phyloP scores from a whole-genome alignment of 2,329 filamentous ascomycete genomes.

The Penicillium freii region DNA sequence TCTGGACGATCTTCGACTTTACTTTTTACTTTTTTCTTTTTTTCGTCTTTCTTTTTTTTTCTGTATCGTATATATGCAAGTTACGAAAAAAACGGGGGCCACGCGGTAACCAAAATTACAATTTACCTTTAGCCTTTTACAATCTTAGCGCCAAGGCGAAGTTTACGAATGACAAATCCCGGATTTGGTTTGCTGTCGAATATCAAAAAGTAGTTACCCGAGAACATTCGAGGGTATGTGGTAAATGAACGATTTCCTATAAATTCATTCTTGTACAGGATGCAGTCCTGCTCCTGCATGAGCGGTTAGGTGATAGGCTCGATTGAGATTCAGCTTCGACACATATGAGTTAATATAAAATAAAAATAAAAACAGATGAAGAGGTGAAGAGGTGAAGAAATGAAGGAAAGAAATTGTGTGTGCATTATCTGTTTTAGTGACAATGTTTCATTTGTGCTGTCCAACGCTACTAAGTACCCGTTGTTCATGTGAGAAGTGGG shows the following conservation, averaged over 20 bases:
- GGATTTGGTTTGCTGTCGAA: not conserved
- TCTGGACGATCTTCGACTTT: constrained; percentile 16
- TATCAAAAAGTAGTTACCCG: constrained; percentile 4
- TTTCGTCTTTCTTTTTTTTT: not conserved
- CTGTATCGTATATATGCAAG: constrained; percentile 1
- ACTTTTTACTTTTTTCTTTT: not conserved
- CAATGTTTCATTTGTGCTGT: constrained; percentile 11
- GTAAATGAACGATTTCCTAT: not conserved
- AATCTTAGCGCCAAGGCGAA: constrained; percentile 4
- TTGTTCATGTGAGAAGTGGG: constrained; percentile 4
- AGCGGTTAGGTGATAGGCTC: constrained; percentile 19
- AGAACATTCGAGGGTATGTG: not conserved
- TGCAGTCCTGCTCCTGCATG: constrained; percentile 21
- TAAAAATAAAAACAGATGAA: constrained; percentile 1
- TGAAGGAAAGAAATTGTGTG: constrained; percentile 9
- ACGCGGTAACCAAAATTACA: constrained; percentile 9
- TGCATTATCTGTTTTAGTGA: constrained; percentile 17
- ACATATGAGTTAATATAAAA: constrained; percentile 18
- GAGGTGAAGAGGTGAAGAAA: constrained; percentile 14
- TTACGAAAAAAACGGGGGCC: constrained; percentile 9
- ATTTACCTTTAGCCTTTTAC: constrained; percentile 13
- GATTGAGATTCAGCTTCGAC: constrained; percentile 17
- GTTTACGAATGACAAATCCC: constrained; percentile 18
- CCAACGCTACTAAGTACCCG: not conserved
- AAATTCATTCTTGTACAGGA: not conserved